phyloP scores from a whole-genome alignment of 176 grass and related monocot species.

The Musa acuminata region DNA sequence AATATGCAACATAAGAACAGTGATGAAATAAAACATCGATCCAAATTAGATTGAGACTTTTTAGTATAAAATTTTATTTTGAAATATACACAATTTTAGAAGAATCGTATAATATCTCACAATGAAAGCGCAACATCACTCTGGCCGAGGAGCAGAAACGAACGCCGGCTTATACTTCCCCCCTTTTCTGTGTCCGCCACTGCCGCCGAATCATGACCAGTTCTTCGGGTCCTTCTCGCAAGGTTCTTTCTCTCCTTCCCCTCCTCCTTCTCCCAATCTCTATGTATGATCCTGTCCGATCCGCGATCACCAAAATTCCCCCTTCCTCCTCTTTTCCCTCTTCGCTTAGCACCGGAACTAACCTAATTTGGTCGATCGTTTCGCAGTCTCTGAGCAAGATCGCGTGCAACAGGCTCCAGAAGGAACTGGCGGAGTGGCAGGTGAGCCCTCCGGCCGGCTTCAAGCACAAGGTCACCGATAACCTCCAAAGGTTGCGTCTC shows the following conservation, averaged over 20 bases:
- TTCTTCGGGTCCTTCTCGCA: constrained; percentile 32
- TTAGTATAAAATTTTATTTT: too few relatives aligned
- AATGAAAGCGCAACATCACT: too few relatives aligned
- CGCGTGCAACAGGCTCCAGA: constrained; percentile 77
- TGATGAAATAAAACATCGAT: too few relatives aligned
- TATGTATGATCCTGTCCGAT: not conserved
- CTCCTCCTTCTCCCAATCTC: not conserved
- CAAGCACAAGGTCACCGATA: constrained; percentile 72
- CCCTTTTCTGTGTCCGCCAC: not conserved
- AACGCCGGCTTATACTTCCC: too few relatives aligned
- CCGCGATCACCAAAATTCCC: not conserved
- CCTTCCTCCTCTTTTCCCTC: not conserved
- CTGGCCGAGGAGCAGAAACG: too few relatives aligned
- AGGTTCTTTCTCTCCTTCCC: constrained; percentile 9
- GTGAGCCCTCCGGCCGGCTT: constrained; percentile 57
- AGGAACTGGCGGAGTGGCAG: constrained; percentile 91
- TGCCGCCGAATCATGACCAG: constrained; percentile 29
- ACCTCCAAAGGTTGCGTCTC: constrained; percentile 62
- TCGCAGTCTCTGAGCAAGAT: constrained; percentile 85
- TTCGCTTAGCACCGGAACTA: not conserved
- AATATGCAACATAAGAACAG: too few relatives aligned
- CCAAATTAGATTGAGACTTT: too few relatives aligned
- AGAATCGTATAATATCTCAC: too few relatives aligned
- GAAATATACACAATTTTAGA: too few relatives aligned
- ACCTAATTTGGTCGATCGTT: constrained; percentile 4